Conservation (phyloP, 352 stramenopile species). For the Phytophthora ramorum region DNA sequence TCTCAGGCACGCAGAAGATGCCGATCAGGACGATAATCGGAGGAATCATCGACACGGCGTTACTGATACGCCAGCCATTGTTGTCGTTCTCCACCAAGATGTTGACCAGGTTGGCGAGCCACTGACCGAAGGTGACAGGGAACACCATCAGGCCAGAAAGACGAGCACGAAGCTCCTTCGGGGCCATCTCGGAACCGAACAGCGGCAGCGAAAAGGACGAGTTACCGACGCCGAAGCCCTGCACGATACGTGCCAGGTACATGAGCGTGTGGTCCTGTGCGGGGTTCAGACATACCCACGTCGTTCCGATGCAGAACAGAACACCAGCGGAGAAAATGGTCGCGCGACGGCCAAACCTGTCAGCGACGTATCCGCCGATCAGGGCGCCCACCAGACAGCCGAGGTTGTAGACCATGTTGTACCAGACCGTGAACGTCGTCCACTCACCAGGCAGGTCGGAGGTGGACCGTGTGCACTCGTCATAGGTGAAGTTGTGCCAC, state of each 20-base stretch:
- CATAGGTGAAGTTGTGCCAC: conserved; percentile 42
- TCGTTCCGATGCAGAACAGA: conserved; percentile 43
- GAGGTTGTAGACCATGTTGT: conserved; percentile 52
- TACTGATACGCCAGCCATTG: conserved; percentile 44
- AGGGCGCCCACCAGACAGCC: conserved; percentile 41
- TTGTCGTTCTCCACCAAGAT: conserved; percentile 33
- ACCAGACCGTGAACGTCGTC: conserved; percentile 43
- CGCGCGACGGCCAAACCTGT: conserved; percentile 35
- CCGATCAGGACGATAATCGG: conserved; percentile 46
- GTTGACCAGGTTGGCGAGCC: conserved; percentile 46
- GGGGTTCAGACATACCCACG: conserved; percentile 38
- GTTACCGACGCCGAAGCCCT: conserved; percentile 48
- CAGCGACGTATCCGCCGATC: conserved; percentile 38
- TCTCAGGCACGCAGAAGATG: conserved; percentile 40
- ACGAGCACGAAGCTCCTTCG: conserved; percentile 43
- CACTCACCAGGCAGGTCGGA: conserved; percentile 34
- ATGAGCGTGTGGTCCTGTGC: conserved; percentile 32
- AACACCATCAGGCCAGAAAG: conserved; percentile 46
- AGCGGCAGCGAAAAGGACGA: conserved; percentile 45
- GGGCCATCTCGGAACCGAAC: conserved; percentile 48
- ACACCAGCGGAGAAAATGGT: conserved; percentile 38
- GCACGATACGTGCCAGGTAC: conserved; percentile 39
- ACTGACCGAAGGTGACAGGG: conserved; percentile 33
- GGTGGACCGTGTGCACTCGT: conserved; percentile 27
- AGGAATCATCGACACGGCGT: conserved; percentile 41